A percentile compares a stretch with the other conserved stretches of the same genome.
Conservation (phyloP, 108 stramenopile genomes). For the Mediolabrus comicus region DNA sequence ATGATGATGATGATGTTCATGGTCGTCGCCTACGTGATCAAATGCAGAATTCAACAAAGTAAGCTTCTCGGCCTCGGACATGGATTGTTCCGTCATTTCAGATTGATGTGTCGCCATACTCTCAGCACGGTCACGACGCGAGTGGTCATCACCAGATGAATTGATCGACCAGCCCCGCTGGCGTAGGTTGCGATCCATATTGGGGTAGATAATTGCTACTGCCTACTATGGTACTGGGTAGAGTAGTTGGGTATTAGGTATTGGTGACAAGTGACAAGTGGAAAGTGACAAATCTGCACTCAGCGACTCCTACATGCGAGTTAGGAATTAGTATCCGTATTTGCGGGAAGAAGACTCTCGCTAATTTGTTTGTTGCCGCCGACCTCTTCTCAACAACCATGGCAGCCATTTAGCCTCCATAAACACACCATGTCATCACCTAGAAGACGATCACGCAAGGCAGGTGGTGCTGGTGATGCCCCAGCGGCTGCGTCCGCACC, state of each 20-base stretch:
- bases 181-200: slow-evolving; percentile 37
- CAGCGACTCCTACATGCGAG: no score
- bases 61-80: slow-evolving; percentile 36
- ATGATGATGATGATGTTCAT: neutral
- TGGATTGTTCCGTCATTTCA: slow-evolving; percentile 37
- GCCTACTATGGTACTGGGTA: no score
- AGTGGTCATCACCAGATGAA: slow-evolving; percentile 26
- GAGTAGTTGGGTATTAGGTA: no score
- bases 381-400: neutral
- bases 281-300: no score
- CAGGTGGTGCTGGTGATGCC: neutral
- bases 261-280: no score
- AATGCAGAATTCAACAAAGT: slow-evolving; percentile 33
- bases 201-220: no score
- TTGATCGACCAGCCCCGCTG: slow-evolving; percentile 44
- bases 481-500: neutral
- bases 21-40: neutral
- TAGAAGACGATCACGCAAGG: neutral
- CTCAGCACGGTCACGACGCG: slow-evolving; percentile 5
- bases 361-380: no score
- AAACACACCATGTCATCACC: neutral
- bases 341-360: no score
- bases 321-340: no score
- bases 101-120: slow-evolving; percentile 18
- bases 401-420: neutral